phyloP scores from a whole-genome alignment of 495 filamentous ascomycete genomes.

The Lasiosphaeria hispida region DNA sequence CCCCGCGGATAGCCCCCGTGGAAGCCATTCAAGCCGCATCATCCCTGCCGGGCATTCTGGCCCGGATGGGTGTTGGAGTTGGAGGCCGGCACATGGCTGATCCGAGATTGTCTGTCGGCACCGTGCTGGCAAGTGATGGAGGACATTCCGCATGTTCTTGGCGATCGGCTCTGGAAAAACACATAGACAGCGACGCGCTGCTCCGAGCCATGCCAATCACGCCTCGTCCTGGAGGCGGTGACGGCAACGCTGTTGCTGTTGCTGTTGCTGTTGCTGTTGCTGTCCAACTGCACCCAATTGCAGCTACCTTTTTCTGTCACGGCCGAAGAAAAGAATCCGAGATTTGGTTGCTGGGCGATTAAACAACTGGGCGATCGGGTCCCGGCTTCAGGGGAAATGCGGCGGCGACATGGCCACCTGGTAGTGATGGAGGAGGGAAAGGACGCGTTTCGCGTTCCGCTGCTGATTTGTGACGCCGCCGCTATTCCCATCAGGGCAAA shows the following conservation, averaged over 20 bases:
- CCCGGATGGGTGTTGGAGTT: slow-evolving; percentile 3
- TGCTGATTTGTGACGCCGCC: slow-evolving; percentile 1
- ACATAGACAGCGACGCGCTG: background rate
- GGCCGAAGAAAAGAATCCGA: too few species aligned
- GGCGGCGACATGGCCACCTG: background rate
- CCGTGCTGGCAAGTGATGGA: slow-evolving; percentile 8
- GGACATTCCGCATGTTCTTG: slow-evolving; percentile 1
- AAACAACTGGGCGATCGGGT: too few species aligned
- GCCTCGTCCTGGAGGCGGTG: too few species aligned
- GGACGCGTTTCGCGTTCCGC: slow-evolving; percentile 1
- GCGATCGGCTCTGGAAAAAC: slow-evolving; percentile 5
- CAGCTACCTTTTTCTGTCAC: too few species aligned
- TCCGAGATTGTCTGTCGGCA: slow-evolving; percentile 15
- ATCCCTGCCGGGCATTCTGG: slow-evolving; percentile 8
- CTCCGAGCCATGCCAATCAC: too few species aligned
- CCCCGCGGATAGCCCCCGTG: background rate
- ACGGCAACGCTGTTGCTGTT: background rate
- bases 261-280: background rate
- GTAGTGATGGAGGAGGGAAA: background rate
- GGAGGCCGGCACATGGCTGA: slow-evolving; percentile 2
- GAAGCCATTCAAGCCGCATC: background rate
- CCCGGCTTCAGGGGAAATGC: too few species aligned
- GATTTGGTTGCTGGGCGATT: too few species aligned
- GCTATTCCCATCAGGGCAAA: slow-evolving; percentile 6
- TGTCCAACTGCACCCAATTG: background rate